Evolutionary conservation across 2,329 filamentous ascomycete species (phyloP).

Genomic region (Paraphoma sp.): DNA sequence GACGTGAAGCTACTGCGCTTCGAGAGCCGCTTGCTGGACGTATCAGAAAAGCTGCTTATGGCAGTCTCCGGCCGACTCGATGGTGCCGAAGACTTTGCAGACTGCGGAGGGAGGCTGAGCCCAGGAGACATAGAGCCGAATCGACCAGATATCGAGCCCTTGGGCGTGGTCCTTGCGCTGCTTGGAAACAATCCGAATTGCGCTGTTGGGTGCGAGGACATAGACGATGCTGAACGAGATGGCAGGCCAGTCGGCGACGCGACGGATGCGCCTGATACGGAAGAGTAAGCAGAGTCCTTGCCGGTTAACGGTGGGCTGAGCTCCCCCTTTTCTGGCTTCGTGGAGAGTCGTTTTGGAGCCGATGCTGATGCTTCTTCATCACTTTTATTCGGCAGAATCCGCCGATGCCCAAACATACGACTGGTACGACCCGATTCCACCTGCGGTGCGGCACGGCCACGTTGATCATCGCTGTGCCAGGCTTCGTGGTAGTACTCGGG

Average conservation of each 20-base stretch:
- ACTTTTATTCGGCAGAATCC: constrained; percentile 16
- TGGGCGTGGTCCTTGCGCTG: constrained; percentile 39
- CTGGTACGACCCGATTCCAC: constrained; percentile 19
- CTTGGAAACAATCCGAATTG: constrained; percentile 46
- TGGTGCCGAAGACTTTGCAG: constrained; percentile 22
- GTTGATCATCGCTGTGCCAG: constrained; percentile 29
- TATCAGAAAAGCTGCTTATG: constrained; percentile 31
- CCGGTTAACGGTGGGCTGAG: constrained; percentile 42
- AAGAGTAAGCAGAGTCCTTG: constrained; percentile 50
- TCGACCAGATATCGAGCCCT: constrained; percentile 38
- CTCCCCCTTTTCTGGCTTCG: constrained; percentile 22
- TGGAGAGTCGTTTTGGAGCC: constrained; percentile 12
- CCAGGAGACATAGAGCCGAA: constrained; percentile 34
- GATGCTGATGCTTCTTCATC: constrained; percentile 15
- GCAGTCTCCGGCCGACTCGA: constrained; percentile 38
- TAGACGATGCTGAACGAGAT: constrained; percentile 39
- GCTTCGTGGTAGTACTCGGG: constrained; percentile 28
- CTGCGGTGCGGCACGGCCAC: constrained; percentile 14
- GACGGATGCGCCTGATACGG: constrained; percentile 43
- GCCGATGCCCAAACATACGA: constrained; percentile 19
- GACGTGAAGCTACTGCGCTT: constrained; percentile 45
- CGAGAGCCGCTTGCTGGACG: constrained; percentile 29
- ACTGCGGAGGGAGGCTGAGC: constrained; percentile 12
- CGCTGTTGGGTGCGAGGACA: constrained; percentile 31
- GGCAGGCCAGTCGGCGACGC: constrained; percentile 33